phyloP scores from a whole-genome alignment of 805 yeast genomes.

The Cyberlindnera mycetangii region DNA sequence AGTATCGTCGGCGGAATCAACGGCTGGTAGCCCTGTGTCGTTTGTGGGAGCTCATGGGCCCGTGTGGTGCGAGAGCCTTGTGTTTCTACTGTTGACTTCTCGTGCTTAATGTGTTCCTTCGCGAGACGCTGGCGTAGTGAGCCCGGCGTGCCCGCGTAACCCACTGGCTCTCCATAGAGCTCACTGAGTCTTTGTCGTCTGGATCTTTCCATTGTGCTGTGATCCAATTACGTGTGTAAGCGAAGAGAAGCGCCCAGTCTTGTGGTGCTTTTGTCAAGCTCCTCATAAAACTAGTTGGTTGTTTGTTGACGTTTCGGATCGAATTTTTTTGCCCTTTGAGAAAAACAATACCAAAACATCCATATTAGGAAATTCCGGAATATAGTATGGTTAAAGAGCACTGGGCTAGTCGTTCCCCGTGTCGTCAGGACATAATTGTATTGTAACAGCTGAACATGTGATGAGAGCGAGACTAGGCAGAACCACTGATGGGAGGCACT shows the following conservation, averaged over 20 bases:
- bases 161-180: constrained; percentile 22
- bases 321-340: background rate
- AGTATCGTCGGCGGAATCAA: constrained; percentile 63
- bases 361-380: background rate
- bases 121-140: constrained; percentile 18
- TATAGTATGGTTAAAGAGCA: background rate
- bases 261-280: too few relatives aligned
- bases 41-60: constrained; percentile 1
- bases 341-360: constrained; percentile 2
- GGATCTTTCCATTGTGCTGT: constrained; percentile 28
- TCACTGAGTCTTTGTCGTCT: constrained; percentile 30
- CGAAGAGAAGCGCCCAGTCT: background rate
- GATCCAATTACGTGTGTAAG: background rate
- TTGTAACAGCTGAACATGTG: too few relatives aligned
- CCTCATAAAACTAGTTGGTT: too few relatives aligned
- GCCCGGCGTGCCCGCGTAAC: constrained; percentile 16
- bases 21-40: constrained; percentile 23
- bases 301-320: constrained; percentile 9
- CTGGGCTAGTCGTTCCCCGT: too few relatives aligned
- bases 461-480: too few relatives aligned
- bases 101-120: constrained; percentile 15
- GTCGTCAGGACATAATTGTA: too few relatives aligned
- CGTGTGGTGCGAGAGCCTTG: background rate
- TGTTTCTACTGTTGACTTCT: background rate
- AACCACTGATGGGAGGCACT: too few relatives aligned